These are phyloP conservation scores for Blastobotrys arbuscula DNA, from an alignment of 1,139 yeast species.

Conservation along the genomic window DNA sequence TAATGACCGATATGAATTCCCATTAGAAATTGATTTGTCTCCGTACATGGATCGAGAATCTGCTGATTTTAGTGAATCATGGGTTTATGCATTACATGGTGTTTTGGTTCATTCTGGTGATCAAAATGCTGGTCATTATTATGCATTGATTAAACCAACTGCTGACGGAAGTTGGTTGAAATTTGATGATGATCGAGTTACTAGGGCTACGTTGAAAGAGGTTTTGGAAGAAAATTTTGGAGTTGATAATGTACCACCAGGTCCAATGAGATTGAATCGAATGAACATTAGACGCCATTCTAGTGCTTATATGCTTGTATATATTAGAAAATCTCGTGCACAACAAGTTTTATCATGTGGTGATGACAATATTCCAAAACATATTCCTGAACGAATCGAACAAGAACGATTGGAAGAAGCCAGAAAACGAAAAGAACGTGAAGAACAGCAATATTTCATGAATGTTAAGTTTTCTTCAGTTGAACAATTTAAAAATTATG, in stretches of 20 bases:
- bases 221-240: constrained; percentile 94
- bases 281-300: constrained; percentile 60
- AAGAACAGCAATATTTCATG: constrained; percentile 74
- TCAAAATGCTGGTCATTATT: constrained; percentile 92
- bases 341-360: constrained; percentile 54
- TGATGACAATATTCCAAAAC: constrained; percentile 59
- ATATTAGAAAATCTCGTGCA: constrained; percentile 62
- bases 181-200: constrained; percentile 93
- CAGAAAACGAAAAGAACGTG: constrained; percentile 55
- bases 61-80: constrained; percentile 48
- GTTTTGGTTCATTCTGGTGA: constrained; percentile 96
- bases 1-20: constrained; percentile 89
- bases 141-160: constrained; percentile 84
- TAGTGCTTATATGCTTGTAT: constrained; percentile 95
- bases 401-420: constrained; percentile 55
- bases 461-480: constrained; percentile 52
- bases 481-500: constrained; percentile 49
- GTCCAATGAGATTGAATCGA: constrained; percentile 16
- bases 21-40: constrained; percentile 71
- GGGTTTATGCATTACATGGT: constrained; percentile 82
- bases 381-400: constrained; percentile 61
- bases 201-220: constrained; percentile 75
- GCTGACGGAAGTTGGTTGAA: constrained; percentile 73
- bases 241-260: constrained; percentile 40
- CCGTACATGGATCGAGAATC: constrained; percentile 63